Base-by-base conservation (phyloP, 257 asterid species). In the Capsicum chinense region DNA sequence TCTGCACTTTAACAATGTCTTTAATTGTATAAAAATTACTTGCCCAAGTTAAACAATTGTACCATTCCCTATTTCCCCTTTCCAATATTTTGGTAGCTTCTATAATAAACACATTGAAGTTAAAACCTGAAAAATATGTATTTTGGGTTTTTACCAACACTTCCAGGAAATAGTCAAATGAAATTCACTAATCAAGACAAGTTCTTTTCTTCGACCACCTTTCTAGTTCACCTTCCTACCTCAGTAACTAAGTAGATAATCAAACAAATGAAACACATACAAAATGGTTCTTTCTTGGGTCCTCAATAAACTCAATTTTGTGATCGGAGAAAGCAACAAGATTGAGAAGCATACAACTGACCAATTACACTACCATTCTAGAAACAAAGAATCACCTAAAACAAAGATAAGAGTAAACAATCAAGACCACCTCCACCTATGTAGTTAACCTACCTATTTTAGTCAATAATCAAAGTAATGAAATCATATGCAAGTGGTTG, bases 41-140 rank as follows among this genome's bases (percentile, higher is more conserved):
- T 74, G 47, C 21, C 5, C 52, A 50, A 50, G 7, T 3, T 76
- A 52, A 50, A 12, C 26, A 26, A 26, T 26, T 26, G 26, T 26
- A 26, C 26, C 60, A 48, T 73, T 48, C 1, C 42, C 5, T 42
- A 19, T 73, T 73, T 73, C 11, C n/a, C 80, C 73, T 66, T 33
- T 64, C 8, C 16, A 7, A 71, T 44, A 44, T 52, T 50, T 2
- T 21, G 47, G 8, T 21, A 76, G 0, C 63, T 21, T 76, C 7
- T 76, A 14, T 76, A 52, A 13, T 4, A 26, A 76, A 47, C 48
- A 62, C 11, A 74, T 74, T 74, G 63, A 76, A 76, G 44, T 76
- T 52, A 26, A 13, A 76, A 56, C 81, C 81, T 26, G 39, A 52
- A 48, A 47, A 11, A 73, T 73, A 48, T n/a, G n/a, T 1, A 74